Base-by-base conservation (phyloP, 805 yeast species). In the Ogataea thermomethanolica region DNA sequence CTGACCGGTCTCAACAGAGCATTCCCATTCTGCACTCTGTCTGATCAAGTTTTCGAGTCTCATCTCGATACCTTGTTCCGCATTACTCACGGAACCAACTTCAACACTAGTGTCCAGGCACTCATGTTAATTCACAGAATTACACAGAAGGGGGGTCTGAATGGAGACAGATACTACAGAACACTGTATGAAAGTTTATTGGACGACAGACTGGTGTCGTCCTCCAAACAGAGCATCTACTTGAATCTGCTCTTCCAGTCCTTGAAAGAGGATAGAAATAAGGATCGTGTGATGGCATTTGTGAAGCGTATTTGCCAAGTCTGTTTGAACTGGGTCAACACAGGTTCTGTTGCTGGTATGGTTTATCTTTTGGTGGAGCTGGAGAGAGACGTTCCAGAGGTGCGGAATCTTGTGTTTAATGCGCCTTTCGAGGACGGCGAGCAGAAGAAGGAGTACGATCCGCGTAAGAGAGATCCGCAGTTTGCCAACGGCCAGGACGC, bases 1-100 rank as follows among this genome's bases (percentile, higher is more conserved):
- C 74, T 93, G 50, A 88, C 99, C 1, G 99, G 99, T 51, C 76
- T 93, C 43, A 93, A 93, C 61, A 84, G 99, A 66, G 90, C 98
- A 0, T 91, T 87, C 72, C 98, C 98, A 40, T 93, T 86, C 60
- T 80, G 95, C 2, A 73, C 79, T 48, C 69, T 93, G 39, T 81
- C 88, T 12, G 74, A 79, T 27, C 80, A 82, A 22, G 75, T 77
- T 6, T 87, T 82, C 56, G 77, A 79, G 49, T 70, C 75, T 45
- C 97, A 93, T 65, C 69, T 91, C 56, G 83, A 87, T 56, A 82
- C 95, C 0, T 67, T 93, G 41, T 93, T 84, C 73, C 79, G 78
- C 55, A 91, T 91, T 59, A 90, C 97, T 5, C 97, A 91, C 62
- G 83, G 96, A 12, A 79, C 95, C 20, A 93, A 93, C 61, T 90